These are phyloP conservation scores for Cyclanthera cordifolia DNA, from an alignment of 306 rosid species.

Conservation along the genomic window DNA sequence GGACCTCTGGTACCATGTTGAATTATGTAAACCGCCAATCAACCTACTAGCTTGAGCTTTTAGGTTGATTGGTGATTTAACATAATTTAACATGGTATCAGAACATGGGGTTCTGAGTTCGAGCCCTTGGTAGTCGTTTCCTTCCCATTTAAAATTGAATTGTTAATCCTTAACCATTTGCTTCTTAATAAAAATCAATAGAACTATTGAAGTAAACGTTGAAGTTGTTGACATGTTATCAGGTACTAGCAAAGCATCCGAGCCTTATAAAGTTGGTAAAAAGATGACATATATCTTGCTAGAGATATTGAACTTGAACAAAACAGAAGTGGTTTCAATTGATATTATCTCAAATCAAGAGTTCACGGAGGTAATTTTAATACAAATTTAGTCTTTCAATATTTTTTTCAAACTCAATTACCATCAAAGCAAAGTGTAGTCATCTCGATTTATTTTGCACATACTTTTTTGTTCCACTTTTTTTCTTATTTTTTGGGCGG, in stretches of 20 bases:
- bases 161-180: background rate
- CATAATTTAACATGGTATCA: too few species aligned
- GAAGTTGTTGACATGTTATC: constrained; percentile 20
- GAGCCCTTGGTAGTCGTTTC: too few species aligned
- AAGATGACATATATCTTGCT: constrained; percentile 59
- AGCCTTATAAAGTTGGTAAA: constrained; percentile 98
- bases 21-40: too few species aligned
- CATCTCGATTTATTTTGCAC: background rate
- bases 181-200: background rate
- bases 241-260: constrained; percentile 94
- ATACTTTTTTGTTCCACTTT: background rate
- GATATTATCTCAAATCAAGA: constrained; percentile 99
- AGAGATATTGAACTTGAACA: constrained; percentile 93
- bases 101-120: too few species aligned
- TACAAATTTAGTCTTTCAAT: background rate
- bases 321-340: constrained; percentile 78
- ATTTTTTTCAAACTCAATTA: background rate
- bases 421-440: background rate
- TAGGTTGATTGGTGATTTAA: too few species aligned
- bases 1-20: too few species aligned
- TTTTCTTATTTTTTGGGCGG: background rate
- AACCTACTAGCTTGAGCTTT: too few species aligned
- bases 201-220: background rate
- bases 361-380: constrained; percentile 79
- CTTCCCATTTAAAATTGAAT: too few species aligned